Evolutionary conservation across 192 early-diverging fungal species (phyloP), one percentile per base, ranked within the genome.

Genomic region (Dimargaris xerosporica): DNA sequence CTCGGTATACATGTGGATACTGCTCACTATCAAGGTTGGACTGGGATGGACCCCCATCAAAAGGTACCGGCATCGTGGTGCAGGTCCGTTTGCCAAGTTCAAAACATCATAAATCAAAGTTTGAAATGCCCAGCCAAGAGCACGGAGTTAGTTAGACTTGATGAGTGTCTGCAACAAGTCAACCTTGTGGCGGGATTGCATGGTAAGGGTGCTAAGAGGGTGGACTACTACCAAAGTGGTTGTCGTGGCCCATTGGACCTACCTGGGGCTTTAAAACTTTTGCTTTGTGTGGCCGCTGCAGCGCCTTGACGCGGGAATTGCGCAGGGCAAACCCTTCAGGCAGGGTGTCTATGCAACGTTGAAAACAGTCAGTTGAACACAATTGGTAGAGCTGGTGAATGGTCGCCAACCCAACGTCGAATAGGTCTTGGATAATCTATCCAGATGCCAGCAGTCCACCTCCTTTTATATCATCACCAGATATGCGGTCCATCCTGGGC

Each of bases 1-100:
- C 80, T 52, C 86, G 83, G 69, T 91, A 98, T 0, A 98, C 88
- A 62, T 95, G 80, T 4, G 93, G 94, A 64, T 86, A 89, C 39
- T 65, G 61, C 48, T 77, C 73, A 1, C 71, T 34, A 41, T 28
- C 17, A 16, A 31, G 31, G 34, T 31, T 39, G 6, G 54, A 56
- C 54, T 28, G 30, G 2, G 34, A 7, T 39, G 3, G 7, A 2
- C 34, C 34, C 34, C 34, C 34, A 2, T 7, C 34, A 11, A 21
- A 48, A 5, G 16, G 21, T 48, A 26, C 52, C 21, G 21, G 26
- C 11, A 26, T 2, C 23, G 52, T 25, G 26, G 5, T 26, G 11
- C 21, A 13, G 4, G 52, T 5, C 13, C 17, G 52, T 2, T 53
- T 48, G 21, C 16, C 19, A 48, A 23, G 21, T 48, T 48, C 2